Evolutionary conservation across 345 rosid species (phyloP).

Genomic region (Hypericum androsaemum): DNA sequence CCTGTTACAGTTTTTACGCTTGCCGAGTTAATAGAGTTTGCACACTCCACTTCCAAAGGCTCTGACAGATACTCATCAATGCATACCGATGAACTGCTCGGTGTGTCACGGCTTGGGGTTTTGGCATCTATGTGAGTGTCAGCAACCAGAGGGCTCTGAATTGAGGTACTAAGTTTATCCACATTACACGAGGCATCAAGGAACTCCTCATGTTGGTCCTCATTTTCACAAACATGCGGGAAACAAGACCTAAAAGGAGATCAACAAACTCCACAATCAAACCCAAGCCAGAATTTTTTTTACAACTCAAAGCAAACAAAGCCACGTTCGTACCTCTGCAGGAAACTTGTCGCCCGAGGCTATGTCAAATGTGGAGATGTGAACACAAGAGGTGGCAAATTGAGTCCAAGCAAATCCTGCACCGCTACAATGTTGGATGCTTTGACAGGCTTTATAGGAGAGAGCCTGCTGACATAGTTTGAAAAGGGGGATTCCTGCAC

Average conservation of each 20-base stretch:
- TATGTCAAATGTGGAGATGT: constrained; percentile 30
- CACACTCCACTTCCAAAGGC: constrained; percentile 25
- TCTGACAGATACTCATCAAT: constrained; percentile 36
- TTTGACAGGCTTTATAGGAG: constrained; percentile 24
- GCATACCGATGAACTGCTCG: constrained; percentile 26
- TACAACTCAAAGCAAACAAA: constrained; percentile 1
- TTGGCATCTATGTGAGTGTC: constrained; percentile 11
- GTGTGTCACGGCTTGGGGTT: constrained; percentile 15
- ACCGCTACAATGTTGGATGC: constrained; percentile 8
- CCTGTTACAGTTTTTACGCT: constrained; percentile 12
- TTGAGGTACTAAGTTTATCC: constrained; percentile 12
- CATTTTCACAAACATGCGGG: constrained; percentile 11
- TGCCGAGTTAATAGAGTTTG: constrained; percentile 17
- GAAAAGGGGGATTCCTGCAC: constrained; percentile 40
- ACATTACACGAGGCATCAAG: constrained; percentile 5
- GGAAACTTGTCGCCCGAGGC: constrained; percentile 15
- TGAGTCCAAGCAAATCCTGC: constrained; percentile 27
- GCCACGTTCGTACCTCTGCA: constrained; percentile 31
- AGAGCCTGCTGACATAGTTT: constrained; percentile 27
- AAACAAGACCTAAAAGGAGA: constrained; percentile 24
- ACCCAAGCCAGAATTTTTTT: background rate
- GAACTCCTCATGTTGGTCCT: constrained; percentile 11
- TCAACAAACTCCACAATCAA: constrained; percentile 4
- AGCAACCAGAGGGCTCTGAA: constrained; percentile 5
- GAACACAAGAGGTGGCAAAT: constrained; percentile 42